Conservation (phyloP, 306 rosid species). For the Gastrolobium bilobum region DNA sequence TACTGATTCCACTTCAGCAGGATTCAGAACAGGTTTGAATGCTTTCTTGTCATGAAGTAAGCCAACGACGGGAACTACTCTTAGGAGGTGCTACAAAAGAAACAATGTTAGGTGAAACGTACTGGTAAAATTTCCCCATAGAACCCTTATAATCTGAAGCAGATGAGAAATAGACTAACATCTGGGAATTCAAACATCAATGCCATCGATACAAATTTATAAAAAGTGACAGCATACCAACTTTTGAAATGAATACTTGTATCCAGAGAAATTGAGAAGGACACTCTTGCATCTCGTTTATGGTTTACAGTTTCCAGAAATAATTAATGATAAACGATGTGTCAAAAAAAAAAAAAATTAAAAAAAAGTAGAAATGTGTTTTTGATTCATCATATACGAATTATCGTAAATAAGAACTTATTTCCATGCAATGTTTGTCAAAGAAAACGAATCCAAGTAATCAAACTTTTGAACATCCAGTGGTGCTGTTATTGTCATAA, state of each 20-base stretch:
- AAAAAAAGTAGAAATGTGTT: no score
- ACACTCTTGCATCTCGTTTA: constrained; percentile 8
- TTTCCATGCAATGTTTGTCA: not conserved
- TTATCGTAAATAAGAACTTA: not conserved
- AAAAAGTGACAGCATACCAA: constrained; percentile 7
- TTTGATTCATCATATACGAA: not conserved
- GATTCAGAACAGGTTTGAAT: constrained; percentile 78
- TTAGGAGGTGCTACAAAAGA: constrained; percentile 75
- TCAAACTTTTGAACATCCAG: constrained; percentile 12
- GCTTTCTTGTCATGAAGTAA: constrained; percentile 78
- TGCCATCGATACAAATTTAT: constrained; percentile 23
- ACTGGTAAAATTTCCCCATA: constrained; percentile 13
- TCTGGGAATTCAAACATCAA: not conserved
- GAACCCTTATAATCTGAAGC: constrained; percentile 32
- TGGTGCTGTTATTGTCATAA: constrained; percentile 5
- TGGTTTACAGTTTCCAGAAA: constrained; percentile 15
- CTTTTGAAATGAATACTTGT: constrained; percentile 15
- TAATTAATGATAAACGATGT: not conserved
- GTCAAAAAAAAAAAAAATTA: not conserved
- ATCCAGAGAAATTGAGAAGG: constrained; percentile 23
- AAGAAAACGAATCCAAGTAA: constrained; percentile 5
- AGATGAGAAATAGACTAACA: constrained; percentile 34
- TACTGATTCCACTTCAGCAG: constrained; percentile 86
- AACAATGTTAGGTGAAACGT: constrained; percentile 35
- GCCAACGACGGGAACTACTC: constrained; percentile 96